phyloP scores from a whole-genome alignment of 2,329 filamentous ascomycete species.

The Hypoxylon sp. region DNA sequence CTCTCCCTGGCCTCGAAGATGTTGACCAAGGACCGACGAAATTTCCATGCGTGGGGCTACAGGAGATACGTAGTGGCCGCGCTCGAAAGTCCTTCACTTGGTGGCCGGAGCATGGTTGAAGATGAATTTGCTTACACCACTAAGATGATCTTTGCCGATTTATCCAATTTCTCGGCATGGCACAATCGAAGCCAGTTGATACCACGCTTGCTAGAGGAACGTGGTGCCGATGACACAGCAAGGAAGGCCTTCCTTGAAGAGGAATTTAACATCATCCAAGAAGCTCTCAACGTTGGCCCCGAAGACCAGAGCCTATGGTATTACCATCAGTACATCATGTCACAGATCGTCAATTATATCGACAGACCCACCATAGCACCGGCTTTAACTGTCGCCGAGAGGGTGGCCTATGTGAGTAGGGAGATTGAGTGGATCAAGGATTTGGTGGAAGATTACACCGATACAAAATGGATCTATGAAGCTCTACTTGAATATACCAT shows the following conservation, averaged over 20 bases:
- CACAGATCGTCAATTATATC: constrained; percentile 69
- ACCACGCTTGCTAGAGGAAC: constrained; percentile 79
- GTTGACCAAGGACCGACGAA: constrained; percentile 86
- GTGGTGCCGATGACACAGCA: constrained; percentile 72
- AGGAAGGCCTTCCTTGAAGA: constrained; percentile 79
- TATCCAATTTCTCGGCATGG: constrained; percentile 98
- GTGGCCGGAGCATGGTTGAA: constrained; percentile 77
- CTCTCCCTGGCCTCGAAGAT: constrained; percentile 88
- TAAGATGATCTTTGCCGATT: constrained; percentile 84
- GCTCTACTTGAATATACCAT: constrained; percentile 82
- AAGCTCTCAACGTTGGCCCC: constrained; percentile 87
- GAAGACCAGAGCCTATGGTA: constrained; percentile 98
- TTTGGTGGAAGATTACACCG: constrained; percentile 70
- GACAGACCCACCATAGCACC: constrained; percentile 73
- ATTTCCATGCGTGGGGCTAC: constrained; percentile 98
- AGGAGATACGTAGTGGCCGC: constrained; percentile 82
- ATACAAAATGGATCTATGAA: constrained; percentile 86
- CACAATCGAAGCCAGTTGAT: constrained; percentile 91
- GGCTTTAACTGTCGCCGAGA: constrained; percentile 72
- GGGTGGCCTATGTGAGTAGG: constrained; percentile 73
- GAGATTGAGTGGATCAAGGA: constrained; percentile 83
- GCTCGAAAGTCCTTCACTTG: constrained; percentile 73
- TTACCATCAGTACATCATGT: constrained; percentile 91
- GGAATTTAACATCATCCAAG: constrained; percentile 82
- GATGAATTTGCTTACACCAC: constrained; percentile 91